These are phyloP conservation scores for Dunaliella primolecta DNA, from an alignment of 139 green algal species.

Conservation along the genomic window DNA sequence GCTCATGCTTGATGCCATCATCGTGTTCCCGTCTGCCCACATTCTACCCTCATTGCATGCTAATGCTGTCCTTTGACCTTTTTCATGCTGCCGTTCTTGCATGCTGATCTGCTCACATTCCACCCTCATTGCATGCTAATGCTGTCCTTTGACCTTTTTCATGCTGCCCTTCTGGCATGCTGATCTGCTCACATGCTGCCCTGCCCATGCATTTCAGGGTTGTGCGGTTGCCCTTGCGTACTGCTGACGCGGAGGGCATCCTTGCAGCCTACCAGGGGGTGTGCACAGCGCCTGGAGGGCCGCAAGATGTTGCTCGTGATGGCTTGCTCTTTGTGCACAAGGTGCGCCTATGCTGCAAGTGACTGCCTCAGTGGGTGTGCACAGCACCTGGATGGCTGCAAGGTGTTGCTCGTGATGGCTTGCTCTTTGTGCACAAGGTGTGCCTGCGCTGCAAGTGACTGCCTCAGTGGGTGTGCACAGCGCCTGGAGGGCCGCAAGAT, in stretches of 20 bases:
- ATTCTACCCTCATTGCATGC: no score
- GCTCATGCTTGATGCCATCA: no score
- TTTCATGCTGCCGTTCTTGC: no score
- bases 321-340: conserved; percentile 78
- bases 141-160: no score
- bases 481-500: conserved; percentile 1
- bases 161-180: no score
- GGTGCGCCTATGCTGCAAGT: background rate
- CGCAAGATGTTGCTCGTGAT: conserved; percentile 62
- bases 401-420: conserved; percentile 70
- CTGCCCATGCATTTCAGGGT: no score
- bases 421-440: conserved; percentile 70
- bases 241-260: conserved; percentile 46
- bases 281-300: background rate
- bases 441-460: background rate
- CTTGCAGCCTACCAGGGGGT: conserved; percentile 19
- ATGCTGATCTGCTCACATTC: no score
- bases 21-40: no score
- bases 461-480: background rate
- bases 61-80: no score
- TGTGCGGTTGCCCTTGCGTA: conserved; percentile 26
- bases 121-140: no score
- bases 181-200: no score
- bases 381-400: background rate
- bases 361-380: background rate